A percentile compares a stretch with the other conserved stretches of the same genome.
phyloP scores from a whole-genome alignment of 2,329 filamentous ascomycete species.

The Colletotrichum acutatum region DNA sequence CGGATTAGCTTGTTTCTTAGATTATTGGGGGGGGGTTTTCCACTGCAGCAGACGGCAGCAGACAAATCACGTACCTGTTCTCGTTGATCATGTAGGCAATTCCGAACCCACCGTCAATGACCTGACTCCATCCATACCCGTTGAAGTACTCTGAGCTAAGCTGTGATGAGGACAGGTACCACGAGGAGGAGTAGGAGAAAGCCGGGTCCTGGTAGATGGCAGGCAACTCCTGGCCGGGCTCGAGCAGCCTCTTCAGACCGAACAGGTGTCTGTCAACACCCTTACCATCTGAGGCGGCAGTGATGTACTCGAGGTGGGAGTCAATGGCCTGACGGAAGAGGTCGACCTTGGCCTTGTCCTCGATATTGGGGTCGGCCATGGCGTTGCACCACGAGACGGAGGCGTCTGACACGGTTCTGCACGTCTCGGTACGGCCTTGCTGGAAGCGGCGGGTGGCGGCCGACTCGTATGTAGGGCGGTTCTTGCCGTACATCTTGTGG shows the following conservation, averaged over 20 bases:
- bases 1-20: slow-evolving; percentile 23
- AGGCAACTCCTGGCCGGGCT: slow-evolving; percentile 83
- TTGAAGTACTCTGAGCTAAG: slow-evolving; percentile 98
- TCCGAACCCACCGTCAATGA: slow-evolving; percentile 94
- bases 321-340: slow-evolving; percentile 86
- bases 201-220: slow-evolving; percentile 89
- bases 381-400: slow-evolving; percentile 89
- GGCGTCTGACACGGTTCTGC: slow-evolving; percentile 90
- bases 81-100: slow-evolving; percentile 99
- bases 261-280: slow-evolving; percentile 98
- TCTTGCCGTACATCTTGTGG: slow-evolving; percentile 99
- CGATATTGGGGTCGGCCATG: slow-evolving; percentile 76
- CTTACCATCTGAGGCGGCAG: slow-evolving; percentile 88
- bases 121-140: slow-evolving; percentile 98
- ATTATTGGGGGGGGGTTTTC: background rate
- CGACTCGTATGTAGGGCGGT: slow-evolving; percentile 96
- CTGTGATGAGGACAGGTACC: slow-evolving; percentile 91
- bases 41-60: background rate
- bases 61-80: slow-evolving; percentile 73
- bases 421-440: slow-evolving; percentile 95
- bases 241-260: slow-evolving; percentile 90
- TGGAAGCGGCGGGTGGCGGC: slow-evolving; percentile 96
- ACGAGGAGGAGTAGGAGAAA: slow-evolving; percentile 83
- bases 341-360: slow-evolving; percentile 73
- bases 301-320: slow-evolving; percentile 90